A percentile compares a stretch with the other conserved stretches of the same genome.
These are phyloP conservation scores for Monosporozyma siamensis DNA, from an alignment of 805 yeast genomes.

Conservation along the genomic window DNA sequence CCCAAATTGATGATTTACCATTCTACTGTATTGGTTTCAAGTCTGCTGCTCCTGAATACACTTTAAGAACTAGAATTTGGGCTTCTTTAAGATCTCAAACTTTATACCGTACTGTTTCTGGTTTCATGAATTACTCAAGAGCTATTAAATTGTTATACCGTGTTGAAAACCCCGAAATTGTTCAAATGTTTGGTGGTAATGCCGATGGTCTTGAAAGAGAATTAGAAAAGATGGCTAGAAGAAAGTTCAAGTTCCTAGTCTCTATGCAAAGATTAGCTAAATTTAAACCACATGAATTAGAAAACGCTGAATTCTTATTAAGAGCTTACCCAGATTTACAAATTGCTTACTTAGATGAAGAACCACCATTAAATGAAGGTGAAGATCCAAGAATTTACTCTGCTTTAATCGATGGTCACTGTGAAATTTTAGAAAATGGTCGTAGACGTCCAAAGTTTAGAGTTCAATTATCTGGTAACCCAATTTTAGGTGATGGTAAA, in stretches of 20 bases:
- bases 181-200: conserved; percentile 97
- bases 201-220: conserved; percentile 95
- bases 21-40: conserved; percentile 96
- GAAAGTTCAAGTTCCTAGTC: conserved; percentile 73
- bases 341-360: conserved; percentile 92
- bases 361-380: conserved; percentile 63
- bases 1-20: conserved; percentile 84
- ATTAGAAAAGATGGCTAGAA: conserved; percentile 78
- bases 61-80: conserved; percentile 95
- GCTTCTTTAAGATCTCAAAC: conserved; percentile 97
- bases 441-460: conserved; percentile 69
- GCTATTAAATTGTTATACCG: conserved; percentile 89
- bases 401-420: conserved; percentile 72
- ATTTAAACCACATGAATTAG: conserved; percentile 65
- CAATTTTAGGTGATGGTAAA: conserved; percentile 82
- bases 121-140: conserved; percentile 96
- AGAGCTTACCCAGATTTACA: conserved; percentile 79
- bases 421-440: conserved; percentile 62
- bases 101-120: conserved; percentile 90
- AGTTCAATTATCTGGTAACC: conserved; percentile 73
- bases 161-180: conserved; percentile 91
- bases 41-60: conserved; percentile 94
- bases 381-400: conserved; percentile 67
- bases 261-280: conserved; percentile 78
- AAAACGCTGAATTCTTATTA: conserved; percentile 70